Evolutionary conservation across 2,329 filamentous ascomycete species (phyloP).

Genomic region (Teratosphaeria gauchensis): DNA sequence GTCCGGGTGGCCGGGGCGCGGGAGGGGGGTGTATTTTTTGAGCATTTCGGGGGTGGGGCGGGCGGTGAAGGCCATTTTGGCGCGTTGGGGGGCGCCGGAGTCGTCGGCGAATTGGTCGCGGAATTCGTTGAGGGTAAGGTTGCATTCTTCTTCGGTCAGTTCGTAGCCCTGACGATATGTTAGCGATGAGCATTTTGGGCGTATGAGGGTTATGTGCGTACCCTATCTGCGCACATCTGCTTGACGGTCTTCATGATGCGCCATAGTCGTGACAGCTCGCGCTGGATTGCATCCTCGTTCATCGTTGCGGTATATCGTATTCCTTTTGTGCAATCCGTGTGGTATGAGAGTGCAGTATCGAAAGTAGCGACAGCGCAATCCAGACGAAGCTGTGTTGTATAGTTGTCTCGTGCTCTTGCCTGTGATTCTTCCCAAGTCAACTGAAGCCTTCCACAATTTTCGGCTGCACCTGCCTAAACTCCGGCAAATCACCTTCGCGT

Average conservation of each 20-base stretch:
- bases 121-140: conserved; percentile 78
- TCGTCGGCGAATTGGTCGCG: conserved; percentile 58
- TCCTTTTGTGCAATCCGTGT: neutral
- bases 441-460: neutral
- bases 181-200: conserved; percentile 10
- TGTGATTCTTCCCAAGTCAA: neutral
- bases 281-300: conserved; percentile 16
- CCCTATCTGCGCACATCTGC: conserved; percentile 88
- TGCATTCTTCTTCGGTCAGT: conserved; percentile 78
- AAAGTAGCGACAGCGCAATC: neutral
- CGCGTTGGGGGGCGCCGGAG: conserved; percentile 69
- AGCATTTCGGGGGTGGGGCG: conserved; percentile 77
- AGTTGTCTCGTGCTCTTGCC: neutral
- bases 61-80: conserved; percentile 78
- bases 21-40: conserved; percentile 66
- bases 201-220: conserved; percentile 39
- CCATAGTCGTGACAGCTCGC: conserved; percentile 60
- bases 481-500: neutral
- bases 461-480: neutral
- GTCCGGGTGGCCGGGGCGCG: conserved; percentile 46
- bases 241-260: conserved; percentile 87
- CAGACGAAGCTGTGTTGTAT: neutral
- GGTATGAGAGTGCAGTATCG: neutral
- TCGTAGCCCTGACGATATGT: conserved; percentile 67
- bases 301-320: neutral